Evolutionary conservation across 2,329 filamentous ascomycete species (phyloP), one percentile per base, ranked within the genome.

Genomic region (Pseudogymnoascus sp.): DNA sequence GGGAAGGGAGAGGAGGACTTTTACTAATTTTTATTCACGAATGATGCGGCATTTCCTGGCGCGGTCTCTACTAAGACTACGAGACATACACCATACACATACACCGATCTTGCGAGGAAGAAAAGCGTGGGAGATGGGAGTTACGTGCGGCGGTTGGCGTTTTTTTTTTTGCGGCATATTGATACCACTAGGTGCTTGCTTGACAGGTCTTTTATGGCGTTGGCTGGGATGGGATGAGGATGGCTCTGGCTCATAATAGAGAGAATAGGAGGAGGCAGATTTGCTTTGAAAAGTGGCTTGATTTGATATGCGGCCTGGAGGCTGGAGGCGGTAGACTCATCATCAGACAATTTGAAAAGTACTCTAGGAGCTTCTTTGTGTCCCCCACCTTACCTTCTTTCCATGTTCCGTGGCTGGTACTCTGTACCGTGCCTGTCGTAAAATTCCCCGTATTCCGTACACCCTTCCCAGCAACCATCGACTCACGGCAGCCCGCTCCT

Each of bases 51-150:
- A 28, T 33, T 54, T 54, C 4, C 28, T 54, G 47, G 28, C 28
- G 47, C n/a, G 16, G 47, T 54, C 25, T 33, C 25, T 20, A 33
- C 18, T 16, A 54, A 54, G 47, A 33, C 47, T 54, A 54, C 47
- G 28, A 54, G 47, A 54, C 47, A 35, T 54, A 54, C 47, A 54
- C 47, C 47, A 54, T 54, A 54, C 47, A 54, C 47, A 33, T 54
- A 54, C 47, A 54, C 28, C 6, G 16, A 54, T 33, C 28, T 50
- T 54, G 28, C 28, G 5, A 54, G 41, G 22, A n/a, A 30, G 20
- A 54, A 54, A 33, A 33, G 47, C n/a, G 5, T 54, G 47, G 47
- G 47, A 20, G 47, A 50, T 28, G 16, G 47, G 28, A 18, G n/a
- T 33, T 54, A 14, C 9, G 28, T 25, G 28, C 25, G 28, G 25